Base-by-base conservation (phyloP, 2,329 filamentous ascomycete genomes). In the Lachnellula occidentalis region DNA sequence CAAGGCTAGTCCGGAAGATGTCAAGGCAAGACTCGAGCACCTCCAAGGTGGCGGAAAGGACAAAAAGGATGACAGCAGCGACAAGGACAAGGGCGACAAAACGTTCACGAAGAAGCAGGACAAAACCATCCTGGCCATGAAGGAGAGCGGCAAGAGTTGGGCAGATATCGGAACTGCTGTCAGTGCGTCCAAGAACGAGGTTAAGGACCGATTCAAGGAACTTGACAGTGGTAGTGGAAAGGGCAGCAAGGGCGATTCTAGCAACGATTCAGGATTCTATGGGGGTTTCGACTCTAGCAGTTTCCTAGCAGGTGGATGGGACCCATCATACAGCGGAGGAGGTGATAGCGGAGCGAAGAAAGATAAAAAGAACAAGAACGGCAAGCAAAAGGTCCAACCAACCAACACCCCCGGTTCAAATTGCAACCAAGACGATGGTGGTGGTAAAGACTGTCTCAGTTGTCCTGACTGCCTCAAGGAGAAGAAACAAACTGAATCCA, bases 171-270 rank as follows among this genome's bases (percentile, higher is more conserved):
- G 41, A 11, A 37, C 37, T 12, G 55, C 48, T 21, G 34, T 54
- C 24, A 42, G 50, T 4, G 41, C 49, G 9, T 42, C 27, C 22
- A 61, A 64, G 43, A 58, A 57, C 14, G 57, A 60, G 24, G 46
- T 60, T 5, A 34, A 47, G 14, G 45, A 45, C 22, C 50, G 63
- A 6, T 61, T 48, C 34, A 60, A 64, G 45, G 54, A 53, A 17
- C 17, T 59, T 12, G 52, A 50, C 54, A 54, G 45, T 12, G 34
- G 11, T 22, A 31, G 21, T 21, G 48, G 12, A 12, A 43, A 45
- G 6, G 42, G 41, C 15, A 51, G 47, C 14, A 36, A 41, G 14
- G 55, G 34, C 19, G 45, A 52, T 15, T 31, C 27, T 11, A 31
- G 1, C 27, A 34, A 21, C n/a, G 41, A 43, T 4, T 12, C 6